phyloP scores from a whole-genome alignment of 768 basidiomycete species.

The Chalciporus chontae region DNA sequence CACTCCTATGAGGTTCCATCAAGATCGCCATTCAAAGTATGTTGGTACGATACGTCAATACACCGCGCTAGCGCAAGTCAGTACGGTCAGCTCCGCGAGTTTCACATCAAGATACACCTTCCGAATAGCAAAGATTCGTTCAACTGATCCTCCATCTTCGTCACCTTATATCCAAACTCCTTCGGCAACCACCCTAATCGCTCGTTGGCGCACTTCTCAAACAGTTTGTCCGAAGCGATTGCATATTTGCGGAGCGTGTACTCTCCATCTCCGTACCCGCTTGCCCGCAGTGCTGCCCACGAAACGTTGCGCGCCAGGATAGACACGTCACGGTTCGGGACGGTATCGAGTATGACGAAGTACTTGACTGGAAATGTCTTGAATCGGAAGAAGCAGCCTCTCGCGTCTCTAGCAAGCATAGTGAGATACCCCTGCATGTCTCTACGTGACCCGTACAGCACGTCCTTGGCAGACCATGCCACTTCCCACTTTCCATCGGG shows the following conservation, averaged over 20 bases:
- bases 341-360: slow-evolving; percentile 25
- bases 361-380: slow-evolving; percentile 32
- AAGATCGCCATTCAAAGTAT: too few species aligned
- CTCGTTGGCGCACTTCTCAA: slow-evolving; percentile 14
- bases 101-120: too few species aligned
- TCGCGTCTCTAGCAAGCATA: not conserved
- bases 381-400: slow-evolving; percentile 27
- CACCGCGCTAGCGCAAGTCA: too few species aligned
- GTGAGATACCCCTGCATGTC: slow-evolving; percentile 11
- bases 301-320: slow-evolving; percentile 4
- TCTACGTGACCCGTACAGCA: slow-evolving; percentile 16
- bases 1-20: too few species aligned
- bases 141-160: slow-evolving; percentile 10
- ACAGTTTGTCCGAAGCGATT: slow-evolving; percentile 15
- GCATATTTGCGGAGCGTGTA: slow-evolving; percentile 14
- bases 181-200: slow-evolving; percentile 18
- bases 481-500: slow-evolving; percentile 13
- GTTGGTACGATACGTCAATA: too few species aligned
- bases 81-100: too few species aligned
- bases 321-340: slow-evolving; percentile 1
- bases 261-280: slow-evolving; percentile 23
- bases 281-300: slow-evolving; percentile 27
- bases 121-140: not conserved
- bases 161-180: not conserved
- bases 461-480: slow-evolving; percentile 12